Conservation (phyloP, 768 basidiomycete species). For the Strobilomyces echinocephalus region DNA sequence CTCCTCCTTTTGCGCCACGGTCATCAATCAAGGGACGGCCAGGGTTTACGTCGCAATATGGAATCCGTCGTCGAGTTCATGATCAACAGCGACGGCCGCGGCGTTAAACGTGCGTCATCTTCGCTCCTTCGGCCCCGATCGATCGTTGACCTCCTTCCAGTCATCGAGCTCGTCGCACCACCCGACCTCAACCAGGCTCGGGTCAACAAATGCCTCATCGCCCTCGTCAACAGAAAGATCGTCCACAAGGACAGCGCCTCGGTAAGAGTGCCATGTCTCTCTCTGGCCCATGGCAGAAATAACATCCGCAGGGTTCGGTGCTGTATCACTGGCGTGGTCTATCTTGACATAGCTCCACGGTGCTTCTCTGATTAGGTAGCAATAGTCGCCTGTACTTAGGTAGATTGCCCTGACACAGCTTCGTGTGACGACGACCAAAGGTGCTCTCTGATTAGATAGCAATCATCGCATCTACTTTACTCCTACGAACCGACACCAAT, state of each 20-base stretch:
- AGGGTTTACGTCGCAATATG: slow-evolving; percentile 74
- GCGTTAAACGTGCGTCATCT: slow-evolving; percentile 53
- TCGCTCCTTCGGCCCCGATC: not conserved
- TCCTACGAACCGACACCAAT: no score
- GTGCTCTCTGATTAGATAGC: no score
- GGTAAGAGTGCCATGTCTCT: slow-evolving; percentile 31
- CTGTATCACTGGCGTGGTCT: slow-evolving; percentile 68
- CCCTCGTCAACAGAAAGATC: slow-evolving; percentile 81
- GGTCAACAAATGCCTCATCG: slow-evolving; percentile 91
- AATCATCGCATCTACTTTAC: no score
- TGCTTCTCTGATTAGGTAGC: no score
- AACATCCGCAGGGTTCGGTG: slow-evolving; percentile 49
- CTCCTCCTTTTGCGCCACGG: not conserved
- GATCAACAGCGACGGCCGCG: slow-evolving; percentile 56
- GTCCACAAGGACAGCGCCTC: slow-evolving; percentile 70
- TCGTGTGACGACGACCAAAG: no score
- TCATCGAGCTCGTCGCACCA: slow-evolving; percentile 68
- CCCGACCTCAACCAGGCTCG: slow-evolving; percentile 86
- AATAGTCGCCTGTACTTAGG: no score
- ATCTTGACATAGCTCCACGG: no score
- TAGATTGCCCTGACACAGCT: no score
- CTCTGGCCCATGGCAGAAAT: not conserved
- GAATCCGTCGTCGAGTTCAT: slow-evolving; percentile 76
- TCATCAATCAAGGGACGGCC: not conserved
- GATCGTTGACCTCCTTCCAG: slow-evolving; percentile 35